These are phyloP conservation scores for Posidonia oceanica DNA, from an alignment of 116 monocot genomes.

Conservation along the genomic window DNA sequence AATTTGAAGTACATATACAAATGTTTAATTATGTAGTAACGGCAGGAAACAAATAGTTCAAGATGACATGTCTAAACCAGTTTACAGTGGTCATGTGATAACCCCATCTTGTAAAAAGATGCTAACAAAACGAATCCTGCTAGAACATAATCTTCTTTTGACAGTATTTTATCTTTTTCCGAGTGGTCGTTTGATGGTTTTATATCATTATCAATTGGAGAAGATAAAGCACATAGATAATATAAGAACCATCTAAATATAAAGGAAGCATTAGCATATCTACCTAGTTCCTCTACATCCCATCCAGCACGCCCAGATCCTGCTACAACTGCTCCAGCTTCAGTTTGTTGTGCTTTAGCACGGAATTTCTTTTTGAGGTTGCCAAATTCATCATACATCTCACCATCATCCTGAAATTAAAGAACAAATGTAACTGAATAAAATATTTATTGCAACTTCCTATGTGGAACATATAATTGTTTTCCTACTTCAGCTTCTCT, in stretches of 20 bases:
- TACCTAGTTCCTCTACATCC: conserved; percentile 93
- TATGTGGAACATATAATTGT: background rate
- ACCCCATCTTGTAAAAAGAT: too few species aligned
- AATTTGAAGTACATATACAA: background rate
- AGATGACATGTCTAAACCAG: too few species aligned
- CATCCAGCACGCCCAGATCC: conserved; percentile 97
- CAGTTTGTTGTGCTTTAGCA: conserved; percentile 72
- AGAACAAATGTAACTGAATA: background rate
- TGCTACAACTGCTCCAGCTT: conserved; percentile 30
- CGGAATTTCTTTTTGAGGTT: conserved; percentile 99
- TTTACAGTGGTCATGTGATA: too few species aligned
- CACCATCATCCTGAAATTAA: conserved; percentile 85
- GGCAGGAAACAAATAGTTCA: too few species aligned
- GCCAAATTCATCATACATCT: conserved; percentile 99
- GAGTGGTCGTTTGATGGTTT: too few species aligned
- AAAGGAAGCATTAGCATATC: background rate
- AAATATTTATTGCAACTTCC: background rate
- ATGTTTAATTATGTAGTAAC: too few species aligned
- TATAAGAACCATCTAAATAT: background rate
- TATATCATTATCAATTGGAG: too few species aligned
- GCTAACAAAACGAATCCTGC: too few species aligned
- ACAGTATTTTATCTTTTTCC: too few species aligned
- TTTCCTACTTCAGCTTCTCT: conserved; percentile 76
- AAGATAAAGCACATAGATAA: background rate
- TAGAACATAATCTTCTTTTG: too few species aligned